These are phyloP conservation scores for Ganoderma sp. DNA, from an alignment of 1,284 basidiomycete species.

Conservation along the genomic window DNA sequence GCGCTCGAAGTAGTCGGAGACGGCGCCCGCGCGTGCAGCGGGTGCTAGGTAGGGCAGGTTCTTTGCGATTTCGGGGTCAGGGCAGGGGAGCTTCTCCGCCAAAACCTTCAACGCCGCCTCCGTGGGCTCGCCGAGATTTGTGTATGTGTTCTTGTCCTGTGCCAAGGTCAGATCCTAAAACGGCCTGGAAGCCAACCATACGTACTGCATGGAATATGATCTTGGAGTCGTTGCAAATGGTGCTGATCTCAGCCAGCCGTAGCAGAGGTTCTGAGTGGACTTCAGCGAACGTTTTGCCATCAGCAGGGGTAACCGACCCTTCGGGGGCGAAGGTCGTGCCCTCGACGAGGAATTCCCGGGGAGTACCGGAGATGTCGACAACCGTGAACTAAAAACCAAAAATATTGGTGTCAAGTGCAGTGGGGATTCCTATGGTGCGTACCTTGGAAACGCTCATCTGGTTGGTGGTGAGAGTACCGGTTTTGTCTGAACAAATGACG, in stretches of 20 bases:
- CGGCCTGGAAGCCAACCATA: slow-evolving; percentile 7
- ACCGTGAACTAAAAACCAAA: slow-evolving; percentile 67
- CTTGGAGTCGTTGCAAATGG: slow-evolving; percentile 93
- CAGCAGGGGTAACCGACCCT: slow-evolving; percentile 72
- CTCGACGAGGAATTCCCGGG: slow-evolving; percentile 81
- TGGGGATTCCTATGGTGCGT: slow-evolving; percentile 34
- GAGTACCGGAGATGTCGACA: slow-evolving; percentile 60
- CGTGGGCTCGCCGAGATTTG: slow-evolving; percentile 94
- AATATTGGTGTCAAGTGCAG: slow-evolving; percentile 18
- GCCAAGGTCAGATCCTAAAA: neutral
- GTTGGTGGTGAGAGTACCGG: slow-evolving; percentile 93
- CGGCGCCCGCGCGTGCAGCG: slow-evolving; percentile 74
- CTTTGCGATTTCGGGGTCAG: slow-evolving; percentile 57
- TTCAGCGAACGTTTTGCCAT: slow-evolving; percentile 64
- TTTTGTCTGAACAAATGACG: slow-evolving; percentile 98
- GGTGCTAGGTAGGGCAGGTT: slow-evolving; percentile 65
- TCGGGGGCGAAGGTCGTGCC: slow-evolving; percentile 89
- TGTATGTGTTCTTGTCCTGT: slow-evolving; percentile 81
- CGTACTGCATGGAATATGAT: slow-evolving; percentile 83
- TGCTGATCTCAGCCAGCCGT: slow-evolving; percentile 85
- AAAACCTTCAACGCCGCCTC: slow-evolving; percentile 94
- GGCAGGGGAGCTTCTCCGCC: slow-evolving; percentile 85
- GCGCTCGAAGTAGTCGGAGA: slow-evolving; percentile 84
- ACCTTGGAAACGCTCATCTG: slow-evolving; percentile 94
- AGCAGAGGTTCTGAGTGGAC: slow-evolving; percentile 76